These are phyloP conservation scores for Leucaena leucocephala DNA, from an alignment of 306 rosid species.

Conservation along the genomic window DNA sequence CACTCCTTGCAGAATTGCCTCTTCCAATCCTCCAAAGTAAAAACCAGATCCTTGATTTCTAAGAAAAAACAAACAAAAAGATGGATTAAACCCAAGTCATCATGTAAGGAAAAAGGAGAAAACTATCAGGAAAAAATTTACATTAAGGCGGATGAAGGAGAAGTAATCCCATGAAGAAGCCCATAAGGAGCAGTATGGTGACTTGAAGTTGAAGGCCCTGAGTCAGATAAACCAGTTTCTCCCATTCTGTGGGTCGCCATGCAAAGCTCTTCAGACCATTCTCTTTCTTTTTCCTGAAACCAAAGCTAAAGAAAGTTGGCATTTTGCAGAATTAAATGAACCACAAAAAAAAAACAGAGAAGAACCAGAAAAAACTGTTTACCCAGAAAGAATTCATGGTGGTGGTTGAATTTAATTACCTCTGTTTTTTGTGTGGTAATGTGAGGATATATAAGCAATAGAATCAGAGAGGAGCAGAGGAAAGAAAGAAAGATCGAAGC, in stretches of 20 bases:
- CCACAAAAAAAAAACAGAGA: conserved; percentile 33
- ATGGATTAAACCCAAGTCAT: background rate
- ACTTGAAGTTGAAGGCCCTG: conserved; percentile 74
- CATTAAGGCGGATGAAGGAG: conserved; percentile 61
- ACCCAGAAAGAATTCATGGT: background rate
- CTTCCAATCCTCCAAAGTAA: conserved; percentile 88
- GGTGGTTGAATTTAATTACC: conserved; percentile 13
- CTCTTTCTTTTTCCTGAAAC: conserved; percentile 46
- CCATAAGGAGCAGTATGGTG: conserved; percentile 66
- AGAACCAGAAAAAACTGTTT: background rate
- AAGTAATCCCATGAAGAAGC: conserved; percentile 64
- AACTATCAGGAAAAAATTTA: conserved; percentile 33
- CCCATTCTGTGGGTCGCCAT: conserved; percentile 80
- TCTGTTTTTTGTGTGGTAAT: conserved; percentile 33
- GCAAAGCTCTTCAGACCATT: conserved; percentile 54
- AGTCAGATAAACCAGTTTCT: conserved; percentile 66
- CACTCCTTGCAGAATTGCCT: conserved; percentile 86
- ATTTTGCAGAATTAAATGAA: conserved; percentile 29
- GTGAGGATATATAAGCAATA: conserved; percentile 38
- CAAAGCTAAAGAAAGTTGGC: conserved; percentile 39
- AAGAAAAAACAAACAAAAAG: conserved; percentile 26
- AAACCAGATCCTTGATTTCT: conserved; percentile 76
- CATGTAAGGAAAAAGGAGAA: background rate
- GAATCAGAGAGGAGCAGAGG: background rate
- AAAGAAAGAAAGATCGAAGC: conserved; percentile 41